Evolutionary conservation across 2,329 filamentous ascomycete genomes (phyloP).

Genomic region (Colletotrichum trifolii): DNA sequence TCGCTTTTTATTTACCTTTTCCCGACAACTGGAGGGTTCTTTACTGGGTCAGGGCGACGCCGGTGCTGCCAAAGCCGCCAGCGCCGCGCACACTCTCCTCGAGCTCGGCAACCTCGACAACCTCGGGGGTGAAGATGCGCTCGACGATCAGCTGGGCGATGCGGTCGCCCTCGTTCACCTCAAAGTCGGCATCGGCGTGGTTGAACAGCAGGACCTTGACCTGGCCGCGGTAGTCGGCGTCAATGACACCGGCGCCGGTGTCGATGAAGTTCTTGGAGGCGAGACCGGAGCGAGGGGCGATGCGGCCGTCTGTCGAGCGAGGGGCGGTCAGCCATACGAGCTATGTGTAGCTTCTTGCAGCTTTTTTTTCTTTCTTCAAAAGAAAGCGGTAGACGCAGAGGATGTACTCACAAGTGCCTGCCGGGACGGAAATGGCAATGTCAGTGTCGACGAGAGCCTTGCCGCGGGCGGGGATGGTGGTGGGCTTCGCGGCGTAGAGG

Average conservation of each 20-base stretch:
- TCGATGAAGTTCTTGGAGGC: conserved; percentile 96
- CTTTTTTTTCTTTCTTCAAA: not conserved
- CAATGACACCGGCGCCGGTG: conserved; percentile 95
- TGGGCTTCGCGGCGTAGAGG: conserved; percentile 82
- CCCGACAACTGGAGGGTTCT: not conserved
- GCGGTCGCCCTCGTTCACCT: conserved; percentile 85
- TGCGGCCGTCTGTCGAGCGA: conserved; percentile 76
- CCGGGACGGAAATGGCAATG: conserved; percentile 89
- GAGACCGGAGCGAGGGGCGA: conserved; percentile 90
- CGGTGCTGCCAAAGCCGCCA: conserved; percentile 93
- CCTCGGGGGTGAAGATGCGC: conserved; percentile 92
- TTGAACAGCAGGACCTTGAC: conserved; percentile 98
- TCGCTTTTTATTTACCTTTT: too few species aligned
- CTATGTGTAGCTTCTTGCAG: not conserved
- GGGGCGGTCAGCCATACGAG: not conserved
- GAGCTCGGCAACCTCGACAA: conserved; percentile 88
- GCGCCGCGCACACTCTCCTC: conserved; percentile 91
- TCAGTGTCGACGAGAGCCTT: conserved; percentile 91
- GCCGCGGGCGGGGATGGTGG: conserved; percentile 81
- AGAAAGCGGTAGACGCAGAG: not conserved
- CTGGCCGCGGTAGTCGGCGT: conserved; percentile 94
- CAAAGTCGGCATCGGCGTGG: conserved; percentile 84
- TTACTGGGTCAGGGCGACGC: conserved; percentile 47
- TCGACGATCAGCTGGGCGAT: conserved; percentile 95
- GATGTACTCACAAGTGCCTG: conserved; percentile 79